These are phyloP conservation scores for Pseudozyma tsukubaensis DNA, from an alignment of 1,284 basidiomycete species.

Conservation along the genomic window DNA sequence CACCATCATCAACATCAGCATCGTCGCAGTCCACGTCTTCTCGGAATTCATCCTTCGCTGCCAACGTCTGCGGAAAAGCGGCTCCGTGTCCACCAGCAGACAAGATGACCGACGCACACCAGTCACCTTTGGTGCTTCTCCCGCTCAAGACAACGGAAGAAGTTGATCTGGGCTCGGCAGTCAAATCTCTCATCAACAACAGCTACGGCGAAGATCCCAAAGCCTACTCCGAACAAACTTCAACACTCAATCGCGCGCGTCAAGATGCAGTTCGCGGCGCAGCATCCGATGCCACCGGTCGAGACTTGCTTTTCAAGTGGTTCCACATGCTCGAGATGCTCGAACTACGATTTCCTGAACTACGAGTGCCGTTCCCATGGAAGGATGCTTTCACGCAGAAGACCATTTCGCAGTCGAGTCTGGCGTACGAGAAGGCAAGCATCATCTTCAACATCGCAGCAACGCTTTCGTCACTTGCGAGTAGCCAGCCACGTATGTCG, in stretches of 20 bases:
- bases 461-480: conserved; percentile 89
- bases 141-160: conserved; percentile 73
- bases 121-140: conserved; percentile 59
- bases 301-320: conserved; percentile 97
- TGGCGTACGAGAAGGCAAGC: conserved; percentile 98
- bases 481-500: conserved; percentile 75
- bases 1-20: conserved; percentile 1
- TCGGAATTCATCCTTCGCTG: not conserved
- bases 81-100: not conserved
- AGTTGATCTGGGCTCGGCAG: conserved; percentile 89
- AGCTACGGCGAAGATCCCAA: conserved; percentile 94
- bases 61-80: not conserved
- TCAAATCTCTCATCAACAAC: conserved; percentile 85
- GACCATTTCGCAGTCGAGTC: conserved; percentile 90
- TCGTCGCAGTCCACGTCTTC: not conserved
- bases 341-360: conserved; percentile 95
- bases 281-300: conserved; percentile 75
- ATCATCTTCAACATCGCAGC: conserved; percentile 96
- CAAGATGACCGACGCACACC: conserved; percentile 48
- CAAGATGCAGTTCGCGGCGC: conserved; percentile 97
- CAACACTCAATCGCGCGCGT: conserved; percentile 84
- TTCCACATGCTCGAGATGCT: conserved; percentile 98
- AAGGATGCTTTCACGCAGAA: conserved; percentile 93
- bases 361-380: conserved; percentile 94
- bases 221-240: conserved; percentile 84